Conservation (phyloP, 306 rosid species). For the Castanea mollissima region DNA sequence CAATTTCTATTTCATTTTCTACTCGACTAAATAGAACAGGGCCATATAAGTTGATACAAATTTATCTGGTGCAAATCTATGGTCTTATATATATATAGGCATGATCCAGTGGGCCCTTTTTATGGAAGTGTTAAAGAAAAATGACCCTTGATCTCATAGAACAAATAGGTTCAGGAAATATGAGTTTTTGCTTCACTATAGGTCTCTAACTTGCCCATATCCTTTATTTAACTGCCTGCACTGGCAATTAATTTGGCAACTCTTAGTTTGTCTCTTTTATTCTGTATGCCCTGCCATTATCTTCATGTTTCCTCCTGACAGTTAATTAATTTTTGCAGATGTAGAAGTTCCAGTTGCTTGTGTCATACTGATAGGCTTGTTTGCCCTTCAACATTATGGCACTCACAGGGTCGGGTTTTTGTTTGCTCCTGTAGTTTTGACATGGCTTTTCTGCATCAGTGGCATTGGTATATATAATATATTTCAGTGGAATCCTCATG, state of each 20-base stretch:
- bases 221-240: slow-evolving; percentile 1
- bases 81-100: too few species aligned
- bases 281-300: slow-evolving; percentile 9
- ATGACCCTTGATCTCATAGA: background rate
- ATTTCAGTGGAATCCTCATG: slow-evolving; percentile 60
- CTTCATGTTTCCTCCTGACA: slow-evolving; percentile 15
- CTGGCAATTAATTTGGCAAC: slow-evolving; percentile 7
- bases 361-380: slow-evolving; percentile 74
- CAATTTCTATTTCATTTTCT: too few species aligned
- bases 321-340: slow-evolving; percentile 50
- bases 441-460: slow-evolving; percentile 87
- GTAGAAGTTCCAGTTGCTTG: slow-evolving; percentile 81
- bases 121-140: too few species aligned
- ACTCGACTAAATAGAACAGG: too few species aligned
- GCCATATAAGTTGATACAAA: too few species aligned
- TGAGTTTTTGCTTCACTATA: background rate
- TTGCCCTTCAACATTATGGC: slow-evolving; percentile 95
- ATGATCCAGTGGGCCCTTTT: too few species aligned
- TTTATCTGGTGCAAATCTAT: background rate
- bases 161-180: slow-evolving; percentile 2
- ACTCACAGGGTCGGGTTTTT: slow-evolving; percentile 92
- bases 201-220: slow-evolving; percentile 8
- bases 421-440: slow-evolving; percentile 81
- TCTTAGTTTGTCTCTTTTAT: slow-evolving; percentile 11
- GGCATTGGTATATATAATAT: slow-evolving; percentile 86